Evolutionary conservation across 2,329 filamentous ascomycete genomes (phyloP).

Genomic region (Aspergillus caelatus): DNA sequence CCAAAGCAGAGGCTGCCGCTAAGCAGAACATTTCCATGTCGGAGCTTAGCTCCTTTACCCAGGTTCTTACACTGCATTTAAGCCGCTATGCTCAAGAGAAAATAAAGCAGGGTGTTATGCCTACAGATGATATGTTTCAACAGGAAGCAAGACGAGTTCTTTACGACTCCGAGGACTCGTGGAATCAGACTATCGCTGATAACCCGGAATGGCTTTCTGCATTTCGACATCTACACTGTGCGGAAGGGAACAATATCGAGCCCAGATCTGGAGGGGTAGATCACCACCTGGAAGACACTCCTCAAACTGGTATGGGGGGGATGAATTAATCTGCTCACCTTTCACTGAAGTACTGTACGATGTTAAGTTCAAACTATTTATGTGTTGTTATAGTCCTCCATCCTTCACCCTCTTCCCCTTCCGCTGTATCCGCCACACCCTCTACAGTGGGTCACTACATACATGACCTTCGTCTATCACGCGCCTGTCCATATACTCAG

Average conservation of each 20-base stretch:
- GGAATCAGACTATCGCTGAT: constrained; percentile 45
- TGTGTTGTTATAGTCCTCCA: background rate
- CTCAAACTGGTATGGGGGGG: background rate
- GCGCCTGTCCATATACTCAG: too few relatives aligned
- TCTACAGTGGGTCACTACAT: too few relatives aligned
- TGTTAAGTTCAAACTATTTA: background rate
- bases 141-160: constrained; percentile 50
- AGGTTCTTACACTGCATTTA: constrained; percentile 22
- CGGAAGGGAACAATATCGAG: background rate
- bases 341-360: background rate
- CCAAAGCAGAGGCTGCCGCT: background rate
- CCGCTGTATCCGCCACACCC: background rate
- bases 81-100: constrained; percentile 21
- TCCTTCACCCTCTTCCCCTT: background rate
- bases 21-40: background rate
- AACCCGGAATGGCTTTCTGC: constrained; percentile 25
- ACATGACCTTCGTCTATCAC: too few relatives aligned
- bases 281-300: background rate
- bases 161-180: constrained; percentile 53
- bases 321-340: background rate
- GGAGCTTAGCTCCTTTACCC: constrained; percentile 17
- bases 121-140: constrained; percentile 56
- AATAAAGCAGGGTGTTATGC: constrained; percentile 26
- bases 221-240: constrained; percentile 15
- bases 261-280: background rate